A percentile compares a stretch with the other conserved stretches of the same genome.
Conservation (phyloP, 2,329 filamentous ascomycete species). For the Uncinocarpus reesii region DNA sequence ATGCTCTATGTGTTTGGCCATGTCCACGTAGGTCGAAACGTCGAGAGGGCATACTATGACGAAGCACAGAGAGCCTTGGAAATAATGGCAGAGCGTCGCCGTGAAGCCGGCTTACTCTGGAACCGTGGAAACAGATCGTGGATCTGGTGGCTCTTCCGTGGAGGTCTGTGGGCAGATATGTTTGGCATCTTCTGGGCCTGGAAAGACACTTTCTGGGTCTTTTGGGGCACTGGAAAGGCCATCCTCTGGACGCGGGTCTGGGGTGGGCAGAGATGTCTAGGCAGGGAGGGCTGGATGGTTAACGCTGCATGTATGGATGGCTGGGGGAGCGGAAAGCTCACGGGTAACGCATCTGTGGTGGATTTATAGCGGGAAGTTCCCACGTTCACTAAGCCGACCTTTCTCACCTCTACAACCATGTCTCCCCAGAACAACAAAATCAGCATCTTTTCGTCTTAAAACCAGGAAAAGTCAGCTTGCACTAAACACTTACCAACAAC, state of each 20-base stretch:
- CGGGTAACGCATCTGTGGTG: slow-evolving; percentile 33
- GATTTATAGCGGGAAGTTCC: slow-evolving; percentile 16
- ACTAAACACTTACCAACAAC: no score
- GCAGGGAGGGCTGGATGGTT: slow-evolving; percentile 42
- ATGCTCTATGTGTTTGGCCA: slow-evolving; percentile 76
- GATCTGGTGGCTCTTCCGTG: slow-evolving; percentile 13
- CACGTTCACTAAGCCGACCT: neutral
- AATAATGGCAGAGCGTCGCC: slow-evolving; percentile 42
- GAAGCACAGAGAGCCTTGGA: slow-evolving; percentile 62
- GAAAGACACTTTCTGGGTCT: slow-evolving; percentile 43
- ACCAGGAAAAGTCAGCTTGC: no score
- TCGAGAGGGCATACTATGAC: slow-evolving; percentile 63
- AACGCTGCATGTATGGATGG: slow-evolving; percentile 46
- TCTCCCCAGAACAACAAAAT: neutral
- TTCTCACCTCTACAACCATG: neutral
- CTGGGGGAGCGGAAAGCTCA: slow-evolving; percentile 24
- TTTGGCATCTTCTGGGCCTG: slow-evolving; percentile 30
- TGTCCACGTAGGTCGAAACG: slow-evolving; percentile 65
- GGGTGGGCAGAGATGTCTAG: slow-evolving; percentile 38
- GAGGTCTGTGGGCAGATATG: slow-evolving; percentile 12
- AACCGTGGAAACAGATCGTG: slow-evolving; percentile 14
- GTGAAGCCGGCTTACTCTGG: slow-evolving; percentile 21
- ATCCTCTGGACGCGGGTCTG: slow-evolving; percentile 53
- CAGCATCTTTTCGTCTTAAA: no score
- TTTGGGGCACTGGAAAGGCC: slow-evolving; percentile 44